Evolutionary conservation across 1,139 yeast genomes (phyloP).

Genomic region (Protomyces inouyei): DNA sequence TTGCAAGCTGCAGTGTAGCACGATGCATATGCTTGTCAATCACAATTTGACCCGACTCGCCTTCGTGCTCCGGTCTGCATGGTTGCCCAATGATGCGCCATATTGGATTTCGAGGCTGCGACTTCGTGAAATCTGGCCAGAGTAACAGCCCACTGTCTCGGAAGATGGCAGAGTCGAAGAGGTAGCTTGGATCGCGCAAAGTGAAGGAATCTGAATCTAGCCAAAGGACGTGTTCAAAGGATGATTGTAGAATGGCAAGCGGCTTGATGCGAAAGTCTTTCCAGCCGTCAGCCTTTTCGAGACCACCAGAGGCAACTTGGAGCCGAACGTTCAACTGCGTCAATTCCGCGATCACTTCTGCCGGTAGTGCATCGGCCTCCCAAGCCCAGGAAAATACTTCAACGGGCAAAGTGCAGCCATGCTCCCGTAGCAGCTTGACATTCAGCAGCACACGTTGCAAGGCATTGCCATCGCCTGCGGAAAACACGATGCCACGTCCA

Average conservation of each 20-base stretch:
- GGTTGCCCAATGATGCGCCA: conserved; percentile 23
- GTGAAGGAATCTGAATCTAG: conserved; percentile 16
- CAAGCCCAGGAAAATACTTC: conserved; percentile 10
- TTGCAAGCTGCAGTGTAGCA: conserved; percentile 15
- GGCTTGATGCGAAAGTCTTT: conserved; percentile 26
- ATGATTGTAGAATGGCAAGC: conserved; percentile 16
- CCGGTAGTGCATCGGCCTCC: conserved; percentile 13
- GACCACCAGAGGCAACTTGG: conserved; percentile 15
- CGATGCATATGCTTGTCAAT: conserved; percentile 6
- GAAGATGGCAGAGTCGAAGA: conserved; percentile 6
- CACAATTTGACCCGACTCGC: conserved; percentile 19
- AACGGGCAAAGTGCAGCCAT: conserved; percentile 11
- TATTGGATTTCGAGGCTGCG: conserved; percentile 16
- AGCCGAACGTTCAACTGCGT: background rate
- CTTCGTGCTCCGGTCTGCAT: conserved; percentile 21
- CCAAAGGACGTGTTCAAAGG: conserved; percentile 10
- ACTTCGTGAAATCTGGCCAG: conserved; percentile 25
- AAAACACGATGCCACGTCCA: conserved; percentile 19
- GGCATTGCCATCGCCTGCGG: conserved; percentile 16
- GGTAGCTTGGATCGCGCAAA: conserved; percentile 12
- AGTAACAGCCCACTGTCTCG: conserved; percentile 10
- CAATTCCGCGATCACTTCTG: background rate
- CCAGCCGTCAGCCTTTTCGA: conserved; percentile 13
- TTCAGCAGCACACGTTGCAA: conserved; percentile 13
- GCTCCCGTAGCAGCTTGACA: conserved; percentile 7